A percentile compares a stretch with the other conserved stretches of the same genome.
phyloP scores from a whole-genome alignment of 2,329 filamentous ascomycete species.

The Cladophialophora chaetospira region DNA sequence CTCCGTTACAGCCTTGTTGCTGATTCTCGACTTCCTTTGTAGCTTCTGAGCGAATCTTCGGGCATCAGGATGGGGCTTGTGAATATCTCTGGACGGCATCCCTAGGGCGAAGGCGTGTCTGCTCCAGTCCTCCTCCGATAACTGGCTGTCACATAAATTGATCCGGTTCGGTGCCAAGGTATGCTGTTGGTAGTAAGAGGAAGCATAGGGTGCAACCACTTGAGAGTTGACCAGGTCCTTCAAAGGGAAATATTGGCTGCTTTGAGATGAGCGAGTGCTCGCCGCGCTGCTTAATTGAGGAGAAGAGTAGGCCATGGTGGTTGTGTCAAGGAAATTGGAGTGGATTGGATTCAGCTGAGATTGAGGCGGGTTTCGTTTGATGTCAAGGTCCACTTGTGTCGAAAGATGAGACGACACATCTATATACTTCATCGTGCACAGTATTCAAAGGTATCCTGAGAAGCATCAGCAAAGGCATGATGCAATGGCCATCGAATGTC shows the following conservation, averaged over 20 bases:
- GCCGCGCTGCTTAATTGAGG: background rate
- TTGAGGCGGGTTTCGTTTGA: background rate
- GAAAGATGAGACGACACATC: background rate
- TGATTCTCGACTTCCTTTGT: constrained; percentile 13
- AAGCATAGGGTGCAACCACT: background rate
- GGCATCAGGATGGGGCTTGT: constrained; percentile 12
- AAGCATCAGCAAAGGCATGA: background rate
- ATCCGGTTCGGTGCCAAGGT: constrained; percentile 21
- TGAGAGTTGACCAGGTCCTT: constrained; percentile 5
- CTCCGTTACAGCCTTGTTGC: constrained; percentile 13
- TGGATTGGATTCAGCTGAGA: background rate
- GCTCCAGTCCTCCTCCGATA: constrained; percentile 22
- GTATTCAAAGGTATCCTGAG: too few relatives aligned
- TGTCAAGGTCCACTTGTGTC: background rate
- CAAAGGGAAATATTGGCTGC: constrained; percentile 2
- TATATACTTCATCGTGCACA: constrained; percentile 1
- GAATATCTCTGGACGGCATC: constrained; percentile 17
- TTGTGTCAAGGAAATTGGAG: background rate
- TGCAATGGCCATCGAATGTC: background rate
- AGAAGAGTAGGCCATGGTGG: constrained; percentile 6
- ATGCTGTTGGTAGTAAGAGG: constrained; percentile 15
- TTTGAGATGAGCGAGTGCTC: constrained; percentile 6
- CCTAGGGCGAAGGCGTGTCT: constrained; percentile 23
- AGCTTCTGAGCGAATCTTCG: constrained; percentile 22
- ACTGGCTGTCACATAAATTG: constrained; percentile 4